phyloP scores from a whole-genome alignment of 1,284 basidiomycete genomes.

The Trichosporon asahii region DNA sequence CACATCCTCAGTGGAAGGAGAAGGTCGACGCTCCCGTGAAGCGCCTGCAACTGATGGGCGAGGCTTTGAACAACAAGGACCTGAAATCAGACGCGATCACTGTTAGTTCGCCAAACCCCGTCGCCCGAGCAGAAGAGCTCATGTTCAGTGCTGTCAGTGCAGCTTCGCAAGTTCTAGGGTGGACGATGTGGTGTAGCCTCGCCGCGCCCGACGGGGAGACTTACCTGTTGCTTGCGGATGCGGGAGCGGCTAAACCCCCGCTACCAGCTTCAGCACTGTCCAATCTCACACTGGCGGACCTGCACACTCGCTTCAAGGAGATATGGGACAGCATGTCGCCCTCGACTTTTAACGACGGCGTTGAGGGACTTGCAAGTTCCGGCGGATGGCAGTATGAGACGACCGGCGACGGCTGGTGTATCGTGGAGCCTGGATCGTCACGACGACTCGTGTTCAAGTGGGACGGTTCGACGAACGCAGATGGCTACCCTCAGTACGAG shows the following conservation, averaged over 20 bases:
- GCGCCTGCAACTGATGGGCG: background rate
- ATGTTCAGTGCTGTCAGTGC: background rate
- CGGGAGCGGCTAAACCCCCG: background rate
- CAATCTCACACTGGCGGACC: background rate
- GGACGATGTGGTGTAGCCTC: background rate
- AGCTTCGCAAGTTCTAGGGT: background rate
- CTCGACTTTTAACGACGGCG: background rate
- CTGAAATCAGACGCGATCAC: background rate
- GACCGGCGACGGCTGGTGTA: background rate
- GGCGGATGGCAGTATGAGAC: background rate
- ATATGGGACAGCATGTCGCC: background rate
- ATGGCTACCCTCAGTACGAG: background rate
- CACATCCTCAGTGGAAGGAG: background rate
- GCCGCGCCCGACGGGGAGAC: background rate
- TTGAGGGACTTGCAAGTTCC: background rate
- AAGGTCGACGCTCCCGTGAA: background rate
- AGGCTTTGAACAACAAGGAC: background rate
- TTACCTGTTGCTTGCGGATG: background rate
- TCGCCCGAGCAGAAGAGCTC: background rate
- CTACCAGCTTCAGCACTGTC: background rate
- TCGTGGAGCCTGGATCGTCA: background rate
- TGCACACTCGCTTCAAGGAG: background rate
- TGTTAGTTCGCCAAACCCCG: background rate
- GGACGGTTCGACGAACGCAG: background rate
- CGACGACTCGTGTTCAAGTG: background rate